Conservation (phyloP, 331 rosid genomes). For the Malus hybrid region DNA sequence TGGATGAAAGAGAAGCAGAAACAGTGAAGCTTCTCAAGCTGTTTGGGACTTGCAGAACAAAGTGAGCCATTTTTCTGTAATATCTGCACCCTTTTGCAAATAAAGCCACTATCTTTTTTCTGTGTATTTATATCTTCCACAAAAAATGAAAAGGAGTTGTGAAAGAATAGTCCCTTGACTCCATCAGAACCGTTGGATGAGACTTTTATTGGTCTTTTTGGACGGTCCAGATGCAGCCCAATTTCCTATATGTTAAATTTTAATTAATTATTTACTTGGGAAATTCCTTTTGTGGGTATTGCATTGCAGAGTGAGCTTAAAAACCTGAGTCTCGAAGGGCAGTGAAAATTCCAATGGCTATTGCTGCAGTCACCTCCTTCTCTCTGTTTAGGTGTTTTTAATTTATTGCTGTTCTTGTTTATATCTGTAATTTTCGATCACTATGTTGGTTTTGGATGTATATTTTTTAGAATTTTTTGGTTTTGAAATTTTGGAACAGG, state of each 20-base stretch:
- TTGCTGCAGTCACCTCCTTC: constrained; percentile 40
- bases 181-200: background rate
- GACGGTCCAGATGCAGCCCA: background rate
- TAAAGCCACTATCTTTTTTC: no score
- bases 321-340: background rate
- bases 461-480: constrained; percentile 2
- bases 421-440: background rate
- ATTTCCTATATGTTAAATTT: background rate
- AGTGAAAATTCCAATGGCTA: constrained; percentile 36
- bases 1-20: constrained; percentile 67
- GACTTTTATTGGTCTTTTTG: background rate
- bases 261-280: background rate
- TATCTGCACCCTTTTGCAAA: background rate
- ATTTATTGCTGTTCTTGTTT: background rate
- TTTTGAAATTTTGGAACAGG: constrained; percentile 2
- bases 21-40: constrained; percentile 48
- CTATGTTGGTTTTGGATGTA: background rate
- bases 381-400: constrained; percentile 33
- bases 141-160: background rate
- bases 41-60: constrained; percentile 58
- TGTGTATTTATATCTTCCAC: background rate
- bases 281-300: background rate
- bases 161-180: background rate
- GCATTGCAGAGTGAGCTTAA: no score
- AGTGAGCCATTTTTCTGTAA: constrained; percentile 42